phyloP scores from a whole-genome alignment of 2,329 filamentous ascomycete genomes.

The Pseudogymnoascus sp. region DNA sequence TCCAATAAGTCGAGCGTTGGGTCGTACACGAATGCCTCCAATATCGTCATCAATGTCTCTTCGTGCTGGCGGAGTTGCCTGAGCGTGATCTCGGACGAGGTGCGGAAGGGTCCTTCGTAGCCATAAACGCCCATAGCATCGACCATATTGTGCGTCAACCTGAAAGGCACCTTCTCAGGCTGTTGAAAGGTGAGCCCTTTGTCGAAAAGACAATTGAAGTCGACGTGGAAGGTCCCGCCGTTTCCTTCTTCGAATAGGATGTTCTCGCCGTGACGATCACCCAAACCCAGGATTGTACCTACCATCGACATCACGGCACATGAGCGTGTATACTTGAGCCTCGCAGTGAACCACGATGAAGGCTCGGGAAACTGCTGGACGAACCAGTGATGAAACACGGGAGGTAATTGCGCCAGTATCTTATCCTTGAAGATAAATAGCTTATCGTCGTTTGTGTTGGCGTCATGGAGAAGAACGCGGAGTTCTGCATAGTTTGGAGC shows the following conservation, averaged over 20 bases:
- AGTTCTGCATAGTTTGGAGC: constrained; percentile 62
- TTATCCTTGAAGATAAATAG: constrained; percentile 63
- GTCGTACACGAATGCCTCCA: constrained; percentile 96
- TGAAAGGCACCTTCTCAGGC: constrained; percentile 90
- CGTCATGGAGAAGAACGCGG: constrained; percentile 56
- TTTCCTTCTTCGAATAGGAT: constrained; percentile 90
- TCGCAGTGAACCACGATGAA: constrained; percentile 81
- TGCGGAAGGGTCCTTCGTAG: constrained; percentile 86
- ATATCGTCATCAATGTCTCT: constrained; percentile 92
- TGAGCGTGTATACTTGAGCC: constrained; percentile 83
- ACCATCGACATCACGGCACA: constrained; percentile 99
- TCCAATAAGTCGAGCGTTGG: constrained; percentile 85
- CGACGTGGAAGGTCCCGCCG: constrained; percentile 91
- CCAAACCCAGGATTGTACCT: constrained; percentile 85
- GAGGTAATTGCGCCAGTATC: constrained; percentile 61
- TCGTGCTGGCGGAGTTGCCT: constrained; percentile 80
- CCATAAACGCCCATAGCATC: constrained; percentile 94
- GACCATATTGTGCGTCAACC: constrained; percentile 96
- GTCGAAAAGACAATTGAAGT: constrained; percentile 99
- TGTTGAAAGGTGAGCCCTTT: constrained; percentile 94
- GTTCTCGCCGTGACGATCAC: constrained; percentile 95
- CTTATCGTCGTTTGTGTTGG: constrained; percentile 48
- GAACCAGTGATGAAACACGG: constrained; percentile 90
- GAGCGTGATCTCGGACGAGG: constrained; percentile 83
- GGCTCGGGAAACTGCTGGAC: constrained; percentile 90